Base-by-base conservation (phyloP, 2,329 filamentous ascomycete genomes). In the Dothiorella sarmentorum region DNA sequence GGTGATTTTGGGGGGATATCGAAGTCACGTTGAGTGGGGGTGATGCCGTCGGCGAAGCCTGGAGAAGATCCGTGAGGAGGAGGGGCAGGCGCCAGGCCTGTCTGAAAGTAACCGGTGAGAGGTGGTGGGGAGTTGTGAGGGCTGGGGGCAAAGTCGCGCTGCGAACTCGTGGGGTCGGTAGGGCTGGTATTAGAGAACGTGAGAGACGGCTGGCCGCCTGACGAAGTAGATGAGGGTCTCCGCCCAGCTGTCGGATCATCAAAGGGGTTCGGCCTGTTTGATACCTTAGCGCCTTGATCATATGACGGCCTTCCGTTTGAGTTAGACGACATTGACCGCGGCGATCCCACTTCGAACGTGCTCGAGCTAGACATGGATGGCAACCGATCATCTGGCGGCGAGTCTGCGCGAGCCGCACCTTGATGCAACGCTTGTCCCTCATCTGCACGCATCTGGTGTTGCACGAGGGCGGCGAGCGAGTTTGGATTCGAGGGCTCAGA, bases 401-500 rank as follows among this genome's bases (percentile, higher is more conserved):
- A 11, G n/a, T 60, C 47, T 18, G 63, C 67, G 35, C 74, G 70
- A 26, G 64, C 64, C 49, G 67, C 65, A 35, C 71, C 75, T 47
- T 78, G 71, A 47, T 82, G 79, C 55, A 82, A 67, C 9, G 78
- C 78, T 57, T 70, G 71, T 5, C 77, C 80, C 69, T 82, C 80
- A 60, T 82, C 80, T 7, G 73, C 73, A 58, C 78, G 72, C 80
- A 82, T 82, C 64, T 74, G 76, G 26, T 78, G 78, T 58, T 78
- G 79, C 7, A 80, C 63, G 24, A 67, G 64, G 56, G 76, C 73
- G 2, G 78, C 75, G 61, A 79, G 78, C 0, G 78, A 78, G 58
- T 74, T 71, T 1, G 76, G 72, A 35, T 68, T 68, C 0, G 61
- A 17, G 2, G 68, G 69, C 60, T 70, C 71, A 55, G 67, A 70